phyloP scores from a whole-genome alignment of 2,329 filamentous ascomycete genomes.

The Leptosphaerulina australis region DNA sequence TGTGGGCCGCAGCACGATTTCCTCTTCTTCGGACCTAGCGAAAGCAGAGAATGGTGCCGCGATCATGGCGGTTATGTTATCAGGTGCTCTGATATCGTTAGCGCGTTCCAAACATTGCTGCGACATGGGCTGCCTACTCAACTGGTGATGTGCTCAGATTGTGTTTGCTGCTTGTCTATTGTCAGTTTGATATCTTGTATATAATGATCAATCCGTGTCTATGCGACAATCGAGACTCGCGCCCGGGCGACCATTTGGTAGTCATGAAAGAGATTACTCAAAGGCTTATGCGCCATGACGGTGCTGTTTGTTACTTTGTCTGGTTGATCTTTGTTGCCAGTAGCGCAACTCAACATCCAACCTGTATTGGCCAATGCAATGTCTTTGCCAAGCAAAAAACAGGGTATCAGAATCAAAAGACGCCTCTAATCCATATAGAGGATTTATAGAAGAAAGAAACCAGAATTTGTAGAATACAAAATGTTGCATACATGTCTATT shows the following conservation, averaged over 20 bases:
- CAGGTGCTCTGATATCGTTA: slow-evolving; percentile 4
- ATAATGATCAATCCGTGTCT: neutral
- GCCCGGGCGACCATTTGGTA: neutral
- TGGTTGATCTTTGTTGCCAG: neutral
- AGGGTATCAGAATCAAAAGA: neutral
- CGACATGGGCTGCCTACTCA: neutral
- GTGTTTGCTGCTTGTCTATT: slow-evolving; percentile 15
- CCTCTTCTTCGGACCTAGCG: neutral
- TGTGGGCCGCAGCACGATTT: slow-evolving; percentile 15
- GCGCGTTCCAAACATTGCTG: neutral
- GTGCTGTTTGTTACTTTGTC: neutral
- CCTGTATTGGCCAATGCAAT: neutral
- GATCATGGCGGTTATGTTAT: neutral
- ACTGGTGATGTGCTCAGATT: neutral
- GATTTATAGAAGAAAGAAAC: neutral
- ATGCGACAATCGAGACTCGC: neutral
- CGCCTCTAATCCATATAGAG: neutral
- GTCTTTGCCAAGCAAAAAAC: neutral
- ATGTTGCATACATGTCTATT: slow-evolving; percentile 4
- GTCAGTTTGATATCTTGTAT: slow-evolving; percentile 7
- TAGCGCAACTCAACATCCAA: neutral
- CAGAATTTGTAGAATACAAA: neutral
- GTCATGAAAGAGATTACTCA: neutral
- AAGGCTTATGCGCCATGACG: neutral
- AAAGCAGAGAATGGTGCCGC: neutral